phyloP scores from a whole-genome alignment of 176 grass and related monocot genomes.

The Cenchrus fungigraminus region DNA sequence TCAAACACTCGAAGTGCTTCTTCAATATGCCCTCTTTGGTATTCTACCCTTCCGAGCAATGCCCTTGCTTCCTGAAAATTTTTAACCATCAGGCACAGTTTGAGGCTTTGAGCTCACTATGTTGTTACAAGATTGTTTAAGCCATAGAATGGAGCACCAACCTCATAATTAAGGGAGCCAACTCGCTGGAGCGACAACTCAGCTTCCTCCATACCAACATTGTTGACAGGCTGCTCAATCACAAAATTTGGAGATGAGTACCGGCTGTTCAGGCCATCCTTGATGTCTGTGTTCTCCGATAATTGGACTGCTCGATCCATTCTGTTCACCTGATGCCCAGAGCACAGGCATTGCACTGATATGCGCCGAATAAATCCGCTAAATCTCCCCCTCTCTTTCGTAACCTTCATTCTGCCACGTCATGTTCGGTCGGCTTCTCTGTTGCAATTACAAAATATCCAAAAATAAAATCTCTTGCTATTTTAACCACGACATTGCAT shows the following conservation, averaged over 20 bases:
- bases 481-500: neutral
- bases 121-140: neutral
- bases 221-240: conserved; percentile 33
- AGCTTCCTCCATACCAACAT: conserved; percentile 54
- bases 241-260: conserved; percentile 38
- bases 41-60: conserved; percentile 80
- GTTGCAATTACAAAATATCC: neutral
- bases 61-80: conserved; percentile 85
- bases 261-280: conserved; percentile 24
- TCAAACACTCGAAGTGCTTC: conserved; percentile 71
- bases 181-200: conserved; percentile 77
- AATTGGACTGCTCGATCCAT: conserved; percentile 45
- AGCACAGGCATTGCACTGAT: conserved; percentile 71
- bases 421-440: neutral
- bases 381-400: conserved; percentile 14
- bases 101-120: neutral
- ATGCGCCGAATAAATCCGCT: conserved; percentile 8
- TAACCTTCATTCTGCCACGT: conserved; percentile 32
- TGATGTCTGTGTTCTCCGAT: conserved; percentile 22
- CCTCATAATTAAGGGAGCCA: conserved; percentile 78
- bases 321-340: conserved; percentile 54
- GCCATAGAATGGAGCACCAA: conserved; percentile 35
- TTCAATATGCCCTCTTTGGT: conserved; percentile 71
- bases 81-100: conserved; percentile 2
- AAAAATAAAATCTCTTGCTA: neutral